Conservation (phyloP, 257 asterid species). For the Voacanga thouarsii region DNA sequence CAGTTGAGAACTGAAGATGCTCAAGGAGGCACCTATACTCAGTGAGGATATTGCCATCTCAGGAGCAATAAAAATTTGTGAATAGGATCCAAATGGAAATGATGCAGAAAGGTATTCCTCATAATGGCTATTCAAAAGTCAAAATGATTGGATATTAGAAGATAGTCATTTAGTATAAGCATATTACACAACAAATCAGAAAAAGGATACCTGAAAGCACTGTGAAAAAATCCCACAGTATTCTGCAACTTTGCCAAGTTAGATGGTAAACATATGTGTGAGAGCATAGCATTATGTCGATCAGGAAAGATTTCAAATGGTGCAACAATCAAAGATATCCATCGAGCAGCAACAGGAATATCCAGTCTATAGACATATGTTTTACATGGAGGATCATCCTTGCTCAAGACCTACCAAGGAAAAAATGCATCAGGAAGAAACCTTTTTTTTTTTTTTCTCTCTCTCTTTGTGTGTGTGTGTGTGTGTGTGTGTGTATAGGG, state of each 20-base stretch:
- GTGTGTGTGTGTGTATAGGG: no score
- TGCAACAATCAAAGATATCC: conserved; percentile 88
- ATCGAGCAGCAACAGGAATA: conserved; percentile 90
- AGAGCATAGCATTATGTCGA: conserved; percentile 55
- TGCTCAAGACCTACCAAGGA: conserved; percentile 61
- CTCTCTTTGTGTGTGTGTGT: no score
- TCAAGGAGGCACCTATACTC: conserved; percentile 79
- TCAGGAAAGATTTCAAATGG: conserved; percentile 91
- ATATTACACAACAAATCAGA: neutral
- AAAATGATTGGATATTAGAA: neutral
- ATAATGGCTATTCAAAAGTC: conserved; percentile 61
- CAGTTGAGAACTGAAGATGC: conserved; percentile 88
- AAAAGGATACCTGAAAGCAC: conserved; percentile 67
- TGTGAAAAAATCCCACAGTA: conserved; percentile 72
- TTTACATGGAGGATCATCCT: conserved; percentile 87
- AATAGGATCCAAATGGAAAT: conserved; percentile 95
- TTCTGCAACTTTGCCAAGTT: conserved; percentile 78
- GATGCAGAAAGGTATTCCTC: conserved; percentile 85
- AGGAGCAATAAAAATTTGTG: conserved; percentile 82
- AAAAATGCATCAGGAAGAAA: neutral
- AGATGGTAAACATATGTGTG: conserved; percentile 73
- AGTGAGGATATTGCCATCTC: conserved; percentile 86
- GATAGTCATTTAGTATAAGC: neutral
- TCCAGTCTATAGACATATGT: conserved; percentile 80
- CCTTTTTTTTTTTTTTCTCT: neutral